Evolutionary conservation across 2,329 filamentous ascomycete species (phyloP).

Genomic region (Xylaria polymorpha): DNA sequence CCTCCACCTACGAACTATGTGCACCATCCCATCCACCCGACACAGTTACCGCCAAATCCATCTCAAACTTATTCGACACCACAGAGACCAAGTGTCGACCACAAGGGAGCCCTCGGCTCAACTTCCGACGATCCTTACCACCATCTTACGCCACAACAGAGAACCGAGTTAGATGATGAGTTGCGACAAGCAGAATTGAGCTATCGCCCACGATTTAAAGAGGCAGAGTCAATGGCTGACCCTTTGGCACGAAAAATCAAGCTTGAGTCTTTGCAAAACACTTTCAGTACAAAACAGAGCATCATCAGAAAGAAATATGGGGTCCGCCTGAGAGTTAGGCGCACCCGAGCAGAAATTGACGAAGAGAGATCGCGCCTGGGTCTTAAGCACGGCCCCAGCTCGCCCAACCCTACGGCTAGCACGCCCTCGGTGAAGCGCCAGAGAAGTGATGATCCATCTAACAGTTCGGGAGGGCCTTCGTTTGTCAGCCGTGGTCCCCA

Average conservation of each 20-base stretch:
- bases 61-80: conserved; percentile 34
- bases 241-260: conserved; percentile 47
- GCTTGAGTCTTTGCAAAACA: conserved; percentile 61
- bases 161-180: conserved; percentile 52
- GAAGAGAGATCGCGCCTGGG: conserved; percentile 57
- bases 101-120: conserved; percentile 19
- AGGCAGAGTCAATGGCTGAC: conserved; percentile 55
- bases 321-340: conserved; percentile 63
- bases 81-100: conserved; percentile 3
- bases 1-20: conserved; percentile 35
- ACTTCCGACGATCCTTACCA: conserved; percentile 56
- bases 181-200: conserved; percentile 53
- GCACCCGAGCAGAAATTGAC: conserved; percentile 60
- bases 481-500: conserved; percentile 15
- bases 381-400: conserved; percentile 45
- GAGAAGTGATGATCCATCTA: conserved; percentile 41
- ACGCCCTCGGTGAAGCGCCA: conserved; percentile 47
- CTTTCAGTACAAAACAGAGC: conserved; percentile 66
- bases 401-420: conserved; percentile 25
- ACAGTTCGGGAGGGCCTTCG: not conserved
- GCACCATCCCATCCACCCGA: conserved; percentile 23
- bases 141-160: conserved; percentile 54
- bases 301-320: conserved; percentile 68
- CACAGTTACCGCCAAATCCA: conserved; percentile 20
- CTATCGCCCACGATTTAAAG: conserved; percentile 57